Percentiles rank a stretch among this genome's conserved stretches.
Conservation (phyloP, 2,329 filamentous ascomycete genomes). For the Plectosphaerella sp. region DNA sequence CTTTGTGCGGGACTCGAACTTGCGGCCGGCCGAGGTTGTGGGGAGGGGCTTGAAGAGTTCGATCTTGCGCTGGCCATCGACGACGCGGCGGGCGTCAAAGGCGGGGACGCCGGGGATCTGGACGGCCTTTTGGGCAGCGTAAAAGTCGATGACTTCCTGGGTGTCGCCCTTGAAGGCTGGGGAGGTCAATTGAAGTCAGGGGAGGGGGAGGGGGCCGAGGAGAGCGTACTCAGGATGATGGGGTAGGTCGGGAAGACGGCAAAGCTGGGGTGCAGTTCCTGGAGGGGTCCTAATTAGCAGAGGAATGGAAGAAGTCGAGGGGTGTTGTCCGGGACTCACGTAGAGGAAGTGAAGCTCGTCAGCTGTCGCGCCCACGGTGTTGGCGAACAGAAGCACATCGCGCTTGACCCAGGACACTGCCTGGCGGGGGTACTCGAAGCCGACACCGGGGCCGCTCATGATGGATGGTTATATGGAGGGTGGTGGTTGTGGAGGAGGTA, state of each 20-base stretch:
- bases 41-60: conserved; percentile 74
- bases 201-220: neutral
- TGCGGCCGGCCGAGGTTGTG: conserved; percentile 62
- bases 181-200: conserved; percentile 3
- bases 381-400: conserved; percentile 84
- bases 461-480: neutral
- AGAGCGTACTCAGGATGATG: conserved; percentile 55
- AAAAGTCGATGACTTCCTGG: conserved; percentile 81
- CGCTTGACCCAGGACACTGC: conserved; percentile 83
- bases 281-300: neutral
- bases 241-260: conserved; percentile 86
- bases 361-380: conserved; percentile 78
- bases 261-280: conserved; percentile 88
- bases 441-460: conserved; percentile 48
- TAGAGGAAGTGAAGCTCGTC: conserved; percentile 93
- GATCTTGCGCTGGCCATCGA: conserved; percentile 81
- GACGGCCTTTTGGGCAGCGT: conserved; percentile 60
- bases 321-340: conserved; percentile 42
- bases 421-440: conserved; percentile 73
- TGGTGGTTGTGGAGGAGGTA: neutral
- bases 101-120: conserved; percentile 73
- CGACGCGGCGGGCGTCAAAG: conserved; percentile 68
- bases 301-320: neutral
- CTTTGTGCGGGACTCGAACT: conserved; percentile 72
- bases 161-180: conserved; percentile 71